Percentiles rank a stretch among this genome's conserved stretches.
Conservation (phyloP, 768 basidiomycete genomes). For the Kwoniella sp. region DNA sequence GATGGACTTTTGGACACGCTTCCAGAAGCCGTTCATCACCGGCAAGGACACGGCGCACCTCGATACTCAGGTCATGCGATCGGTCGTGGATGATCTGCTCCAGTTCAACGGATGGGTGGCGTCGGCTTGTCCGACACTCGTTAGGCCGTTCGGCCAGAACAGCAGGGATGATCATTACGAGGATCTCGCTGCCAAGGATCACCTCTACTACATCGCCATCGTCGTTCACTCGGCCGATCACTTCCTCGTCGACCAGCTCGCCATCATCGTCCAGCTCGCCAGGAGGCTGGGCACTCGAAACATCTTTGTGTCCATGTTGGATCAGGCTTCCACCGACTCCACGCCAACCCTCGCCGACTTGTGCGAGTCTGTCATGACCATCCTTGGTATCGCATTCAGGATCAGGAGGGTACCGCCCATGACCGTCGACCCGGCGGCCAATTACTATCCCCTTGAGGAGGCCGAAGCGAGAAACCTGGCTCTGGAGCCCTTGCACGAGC, state of each 20-base stretch:
- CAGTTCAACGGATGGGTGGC: constrained; percentile 98
- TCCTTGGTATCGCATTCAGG: constrained; percentile 87
- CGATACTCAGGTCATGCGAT: constrained; percentile 84
- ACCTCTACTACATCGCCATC: constrained; percentile 89
- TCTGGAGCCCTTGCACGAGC: constrained; percentile 81
- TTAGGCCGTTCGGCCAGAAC: constrained; percentile 91
- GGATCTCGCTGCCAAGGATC: constrained; percentile 74
- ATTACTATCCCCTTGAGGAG: constrained; percentile 95
- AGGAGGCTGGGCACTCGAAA: constrained; percentile 82
- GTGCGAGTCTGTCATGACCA: constrained; percentile 87
- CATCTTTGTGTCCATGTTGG: constrained; percentile 95
- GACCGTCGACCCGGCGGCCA: constrained; percentile 79
- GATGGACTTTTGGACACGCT: constrained; percentile 84
- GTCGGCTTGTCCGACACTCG: constrained; percentile 85
- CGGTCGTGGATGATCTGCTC: constrained; percentile 87
- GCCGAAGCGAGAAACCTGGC: constrained; percentile 89
- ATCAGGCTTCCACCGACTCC: constrained; percentile 91
- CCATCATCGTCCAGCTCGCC: constrained; percentile 93
- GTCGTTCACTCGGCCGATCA: constrained; percentile 98
- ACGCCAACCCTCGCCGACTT: constrained; percentile 91
- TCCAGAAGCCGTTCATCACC: constrained; percentile 83
- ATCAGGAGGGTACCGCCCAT: constrained; percentile 88
- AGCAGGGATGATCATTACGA: constrained; percentile 79
- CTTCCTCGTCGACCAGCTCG: constrained; percentile 96
- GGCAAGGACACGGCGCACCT: constrained; percentile 77